Base-by-base conservation (phyloP, 139 green algal genomes). In the Mychonastes homosphaera region DNA sequence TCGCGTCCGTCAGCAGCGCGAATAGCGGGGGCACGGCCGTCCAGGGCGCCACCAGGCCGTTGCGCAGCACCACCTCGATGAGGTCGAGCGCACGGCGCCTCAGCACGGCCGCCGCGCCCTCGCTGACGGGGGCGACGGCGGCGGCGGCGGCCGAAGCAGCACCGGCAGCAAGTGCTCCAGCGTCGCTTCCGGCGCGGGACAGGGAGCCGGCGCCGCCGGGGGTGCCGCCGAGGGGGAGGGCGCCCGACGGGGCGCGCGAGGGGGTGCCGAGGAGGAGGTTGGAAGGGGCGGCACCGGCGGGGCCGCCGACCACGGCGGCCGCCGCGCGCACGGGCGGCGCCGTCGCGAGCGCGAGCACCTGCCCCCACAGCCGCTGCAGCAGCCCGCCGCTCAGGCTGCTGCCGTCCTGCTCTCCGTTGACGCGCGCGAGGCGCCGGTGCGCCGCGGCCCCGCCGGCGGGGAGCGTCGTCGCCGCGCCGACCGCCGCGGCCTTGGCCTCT, bases 21-120 rank as follows among this genome's bases (percentile, higher is more conserved):
- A 82, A 56, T 6, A 92, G 71, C 3, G 74, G 61, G 2, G 77
- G 57, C 3, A 89, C 60, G 3, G 79, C 67, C 8, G 63, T 78
- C 79, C 78, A 91, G 33, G 84, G 84, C 6, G 73, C 76, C 30
- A 86, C 72, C 56, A 90, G 67, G n/a, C 84, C 84, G 30, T 74
- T 71, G 5, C 79, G 62, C 43, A 85, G 47, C 35, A 87, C 79
- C 54, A 62, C 69, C 46, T 90, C 81, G 16, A 91, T 83, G 9
- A 92, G 54, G 23, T 79, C 78, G 38, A 91, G 46, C 10, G 76
- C 84, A 5, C 69, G 70, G 3, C 74, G 64, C 41, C 80, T 55
- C 40, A 90, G 70, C 3, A 28, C 36, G 26, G 53, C 18, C n/a
- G 59, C 45, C 32, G 61, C 13, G 58, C 48, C 32, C 48, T 26